Evolutionary conservation across 2,329 filamentous ascomycete species (phyloP).

Genomic region (Sarocladium strictum): DNA sequence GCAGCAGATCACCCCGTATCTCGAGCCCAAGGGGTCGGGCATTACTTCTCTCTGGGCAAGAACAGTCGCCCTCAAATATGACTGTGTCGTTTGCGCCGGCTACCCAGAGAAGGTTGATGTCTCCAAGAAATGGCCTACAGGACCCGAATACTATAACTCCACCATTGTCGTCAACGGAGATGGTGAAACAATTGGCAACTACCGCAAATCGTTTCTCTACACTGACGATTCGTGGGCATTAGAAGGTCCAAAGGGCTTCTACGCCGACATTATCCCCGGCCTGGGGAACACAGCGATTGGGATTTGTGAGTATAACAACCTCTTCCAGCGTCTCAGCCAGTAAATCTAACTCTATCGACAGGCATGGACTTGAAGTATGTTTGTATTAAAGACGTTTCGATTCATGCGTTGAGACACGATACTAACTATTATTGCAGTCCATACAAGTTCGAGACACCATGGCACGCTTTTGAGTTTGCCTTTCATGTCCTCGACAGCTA

Average conservation of each 20-base stretch:
- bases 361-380: constrained; percentile 7
- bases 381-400: no score
- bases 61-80: constrained; percentile 56
- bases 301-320: constrained; percentile 37
- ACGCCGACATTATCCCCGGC: constrained; percentile 32
- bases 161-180: constrained; percentile 48
- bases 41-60: constrained; percentile 67
- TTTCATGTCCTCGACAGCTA: constrained; percentile 49
- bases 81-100: constrained; percentile 63
- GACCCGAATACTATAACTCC: constrained; percentile 49
- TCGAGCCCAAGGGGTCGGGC: constrained; percentile 61
- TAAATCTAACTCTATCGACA: constrained; percentile 20
- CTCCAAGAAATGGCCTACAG: constrained; percentile 40
- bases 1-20: constrained; percentile 64
- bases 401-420: no score
- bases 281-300: constrained; percentile 50
- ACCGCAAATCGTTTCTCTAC: constrained; percentile 54
- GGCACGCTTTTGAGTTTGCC: constrained; percentile 36
- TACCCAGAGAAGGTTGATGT: constrained; percentile 66
- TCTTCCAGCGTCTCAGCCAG: not conserved
- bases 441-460: constrained; percentile 31
- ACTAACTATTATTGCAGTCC: no score
- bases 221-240: constrained; percentile 57
- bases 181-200: constrained; percentile 54
- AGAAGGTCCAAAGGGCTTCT: constrained; percentile 48